Conservation (phyloP, 1,284 basidiomycete species). For the Sporisorium graminicola region DNA sequence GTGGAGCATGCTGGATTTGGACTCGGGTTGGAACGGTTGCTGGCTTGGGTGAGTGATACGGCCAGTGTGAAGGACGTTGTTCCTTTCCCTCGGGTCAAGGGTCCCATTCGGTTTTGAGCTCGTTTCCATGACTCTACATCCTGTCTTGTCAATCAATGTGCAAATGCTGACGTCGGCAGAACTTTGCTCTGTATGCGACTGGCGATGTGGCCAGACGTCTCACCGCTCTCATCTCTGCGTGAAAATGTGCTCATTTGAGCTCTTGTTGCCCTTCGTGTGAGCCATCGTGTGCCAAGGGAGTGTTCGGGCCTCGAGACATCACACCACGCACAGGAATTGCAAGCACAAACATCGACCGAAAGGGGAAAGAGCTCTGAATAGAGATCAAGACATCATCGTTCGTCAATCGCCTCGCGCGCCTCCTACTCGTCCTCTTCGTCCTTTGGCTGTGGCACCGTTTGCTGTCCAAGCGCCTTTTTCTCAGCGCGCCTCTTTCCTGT, state of each 20-base stretch:
- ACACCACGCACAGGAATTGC: background rate
- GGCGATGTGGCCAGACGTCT: too few relatives aligned
- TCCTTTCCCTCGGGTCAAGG: conserved; percentile 59
- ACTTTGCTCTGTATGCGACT: background rate
- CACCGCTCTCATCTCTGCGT: background rate
- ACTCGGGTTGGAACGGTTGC: conserved; percentile 63
- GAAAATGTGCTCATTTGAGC: background rate
- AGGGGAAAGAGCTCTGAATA: too few relatives aligned
- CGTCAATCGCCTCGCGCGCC: background rate
- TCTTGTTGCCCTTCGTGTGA: background rate
- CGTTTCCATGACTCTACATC: background rate
- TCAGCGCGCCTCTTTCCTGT: conserved; percentile 25
- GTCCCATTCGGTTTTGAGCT: conserved; percentile 43
- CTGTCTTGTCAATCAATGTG: background rate
- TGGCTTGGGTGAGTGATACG: conserved; percentile 62
- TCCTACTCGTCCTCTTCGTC: background rate
- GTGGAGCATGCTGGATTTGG: conserved; percentile 66
- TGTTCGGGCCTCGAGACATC: background rate
- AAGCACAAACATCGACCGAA: too few relatives aligned
- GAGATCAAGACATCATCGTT: background rate
- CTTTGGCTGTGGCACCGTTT: background rate
- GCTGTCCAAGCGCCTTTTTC: conserved; percentile 1
- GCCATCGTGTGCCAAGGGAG: background rate
- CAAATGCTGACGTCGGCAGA: background rate
- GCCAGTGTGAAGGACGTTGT: conserved; percentile 64